A percentile compares a stretch with the other conserved stretches of the same genome.
phyloP scores from a whole-genome alignment of 768 basidiomycete species.

The Dentipellis fragilis region DNA sequence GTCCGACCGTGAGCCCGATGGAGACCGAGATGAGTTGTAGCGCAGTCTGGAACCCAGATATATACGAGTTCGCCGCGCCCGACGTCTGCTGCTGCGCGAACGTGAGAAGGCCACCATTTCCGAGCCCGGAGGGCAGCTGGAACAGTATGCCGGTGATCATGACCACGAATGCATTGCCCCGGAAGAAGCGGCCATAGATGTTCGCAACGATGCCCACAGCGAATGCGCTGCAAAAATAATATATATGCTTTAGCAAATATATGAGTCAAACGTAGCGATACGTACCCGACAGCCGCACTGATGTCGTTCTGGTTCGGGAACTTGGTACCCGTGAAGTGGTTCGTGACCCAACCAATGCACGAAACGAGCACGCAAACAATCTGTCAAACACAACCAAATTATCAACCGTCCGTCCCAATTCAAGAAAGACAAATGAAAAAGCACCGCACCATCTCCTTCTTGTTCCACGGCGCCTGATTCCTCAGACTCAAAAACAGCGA shows the following conservation, averaged over 20 bases:
- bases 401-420: neutral
- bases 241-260: neutral
- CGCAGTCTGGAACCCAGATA: slow-evolving; percentile 66
- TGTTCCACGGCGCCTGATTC: slow-evolving; percentile 49
- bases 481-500: slow-evolving; percentile 57
- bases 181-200: slow-evolving; percentile 63
- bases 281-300: slow-evolving; percentile 62
- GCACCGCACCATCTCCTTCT: slow-evolving; percentile 44
- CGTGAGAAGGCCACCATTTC: slow-evolving; percentile 68
- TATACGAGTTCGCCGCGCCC: slow-evolving; percentile 44
- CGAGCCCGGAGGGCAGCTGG: slow-evolving; percentile 76
- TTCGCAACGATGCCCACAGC: slow-evolving; percentile 75
- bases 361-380: slow-evolving; percentile 48
- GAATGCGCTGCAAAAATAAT: slow-evolving; percentile 41
- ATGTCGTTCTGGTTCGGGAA: slow-evolving; percentile 69
- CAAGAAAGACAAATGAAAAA: neutral
- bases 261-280: neutral
- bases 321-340: slow-evolving; percentile 54
- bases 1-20: slow-evolving; percentile 71
- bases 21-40: slow-evolving; percentile 69
- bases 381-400: no score
- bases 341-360: slow-evolving; percentile 68
- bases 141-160: slow-evolving; percentile 81
- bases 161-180: slow-evolving; percentile 70
- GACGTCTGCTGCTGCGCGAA: slow-evolving; percentile 49